Conservation (phyloP, 345 rosid genomes). For the Citrus maxima region DNA sequence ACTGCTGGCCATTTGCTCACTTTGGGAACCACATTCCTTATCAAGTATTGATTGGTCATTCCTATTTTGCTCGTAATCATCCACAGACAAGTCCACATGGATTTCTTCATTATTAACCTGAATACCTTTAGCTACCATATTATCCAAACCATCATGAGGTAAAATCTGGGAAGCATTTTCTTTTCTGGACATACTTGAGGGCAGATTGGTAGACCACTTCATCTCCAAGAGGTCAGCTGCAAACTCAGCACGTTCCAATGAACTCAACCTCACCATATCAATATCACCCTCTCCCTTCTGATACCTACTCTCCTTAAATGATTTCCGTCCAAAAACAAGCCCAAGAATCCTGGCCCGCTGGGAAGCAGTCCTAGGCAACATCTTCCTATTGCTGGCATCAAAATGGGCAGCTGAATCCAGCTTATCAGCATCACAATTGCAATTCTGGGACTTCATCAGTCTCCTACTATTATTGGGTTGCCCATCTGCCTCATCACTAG, state of each 20-base stretch:
- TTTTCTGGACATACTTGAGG: conserved; percentile 37
- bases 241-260: conserved; percentile 79
- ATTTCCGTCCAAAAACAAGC: conserved; percentile 59
- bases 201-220: conserved; percentile 81
- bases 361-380: conserved; percentile 41
- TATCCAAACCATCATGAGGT: conserved; percentile 14
- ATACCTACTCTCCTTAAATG: conserved; percentile 32
- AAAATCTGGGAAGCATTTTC: conserved; percentile 23
- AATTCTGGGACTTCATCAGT: conserved; percentile 48
- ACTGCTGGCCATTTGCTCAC: conserved; percentile 13
- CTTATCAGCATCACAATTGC: conserved; percentile 34
- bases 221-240: conserved; percentile 87
- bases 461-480: conserved; percentile 29
- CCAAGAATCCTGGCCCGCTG: conserved; percentile 57
- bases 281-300: conserved; percentile 31
- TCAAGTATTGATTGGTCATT: conserved; percentile 2
- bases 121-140: conserved; percentile 12
- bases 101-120: conserved; percentile 18
- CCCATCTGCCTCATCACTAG: conserved; percentile 54
- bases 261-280: conserved; percentile 35
- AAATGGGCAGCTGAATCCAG: conserved; percentile 15
- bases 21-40: conserved; percentile 21
- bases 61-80: conserved; percentile 17
- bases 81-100: conserved; percentile 2
- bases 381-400: conserved; percentile 36